These are phyloP conservation scores for Ophiocordyceps camponoti-leonardi DNA, from an alignment of 2,329 filamentous ascomycete species.

Conservation along the genomic window DNA sequence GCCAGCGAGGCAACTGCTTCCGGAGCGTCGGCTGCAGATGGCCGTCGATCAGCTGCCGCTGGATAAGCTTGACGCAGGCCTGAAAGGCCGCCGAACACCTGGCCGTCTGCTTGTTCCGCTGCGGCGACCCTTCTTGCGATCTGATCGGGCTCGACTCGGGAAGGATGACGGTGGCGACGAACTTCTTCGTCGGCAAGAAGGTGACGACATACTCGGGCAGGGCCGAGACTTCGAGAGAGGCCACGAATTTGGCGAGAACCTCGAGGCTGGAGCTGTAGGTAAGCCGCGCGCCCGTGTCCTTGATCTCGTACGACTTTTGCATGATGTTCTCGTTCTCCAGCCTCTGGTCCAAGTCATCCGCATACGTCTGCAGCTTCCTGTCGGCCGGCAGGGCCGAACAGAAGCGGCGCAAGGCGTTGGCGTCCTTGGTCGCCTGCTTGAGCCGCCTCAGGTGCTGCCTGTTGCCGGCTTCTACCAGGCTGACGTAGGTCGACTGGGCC, in stretches of 20 bases:
- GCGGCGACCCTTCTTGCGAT: constrained; percentile 43
- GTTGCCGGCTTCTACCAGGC: constrained; percentile 66
- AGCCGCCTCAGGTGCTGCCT: constrained; percentile 37
- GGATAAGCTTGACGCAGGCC: constrained; percentile 53
- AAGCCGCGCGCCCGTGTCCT: constrained; percentile 55
- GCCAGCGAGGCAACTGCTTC: constrained; percentile 59
- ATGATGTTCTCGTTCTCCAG: constrained; percentile 7
- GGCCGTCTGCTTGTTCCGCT: constrained; percentile 56
- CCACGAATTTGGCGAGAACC: constrained; percentile 57
- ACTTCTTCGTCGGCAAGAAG: constrained; percentile 33
- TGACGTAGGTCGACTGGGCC: constrained; percentile 59
- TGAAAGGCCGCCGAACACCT: constrained; percentile 84
- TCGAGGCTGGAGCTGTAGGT: constrained; percentile 60
- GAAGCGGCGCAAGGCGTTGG: constrained; percentile 52
- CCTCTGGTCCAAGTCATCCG: constrained; percentile 4
- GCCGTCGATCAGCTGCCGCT: constrained; percentile 51
- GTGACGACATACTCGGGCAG: constrained; percentile 44
- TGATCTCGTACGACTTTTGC: constrained; percentile 40
- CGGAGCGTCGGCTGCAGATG: constrained; percentile 57
- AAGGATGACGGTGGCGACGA: constrained; percentile 61
- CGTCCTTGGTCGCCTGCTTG: constrained; percentile 40
- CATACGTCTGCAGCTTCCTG: constrained; percentile 29
- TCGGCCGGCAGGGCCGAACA: constrained; percentile 61
- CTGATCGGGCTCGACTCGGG: constrained; percentile 58
- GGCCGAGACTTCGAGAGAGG: constrained; percentile 33